Conservation (phyloP, 768 basidiomycete species). For the Leucosporidium creatinivorum region DNA sequence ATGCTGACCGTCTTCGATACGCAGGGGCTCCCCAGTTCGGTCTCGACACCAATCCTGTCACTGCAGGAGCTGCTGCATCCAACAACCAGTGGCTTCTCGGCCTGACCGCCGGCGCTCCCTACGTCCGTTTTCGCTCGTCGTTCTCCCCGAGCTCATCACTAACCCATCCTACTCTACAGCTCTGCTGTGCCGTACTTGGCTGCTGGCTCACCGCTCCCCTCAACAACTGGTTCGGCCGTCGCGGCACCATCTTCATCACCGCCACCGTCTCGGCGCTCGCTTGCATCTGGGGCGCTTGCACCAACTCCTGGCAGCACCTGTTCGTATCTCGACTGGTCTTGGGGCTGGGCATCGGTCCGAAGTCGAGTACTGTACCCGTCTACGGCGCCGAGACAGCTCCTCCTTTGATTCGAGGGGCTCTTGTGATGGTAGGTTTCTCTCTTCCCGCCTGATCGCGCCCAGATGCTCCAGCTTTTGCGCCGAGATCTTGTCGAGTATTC, state of each 20-base stretch:
- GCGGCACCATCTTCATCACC: slow-evolving; percentile 53
- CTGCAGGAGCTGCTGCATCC: neutral
- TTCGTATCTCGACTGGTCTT: slow-evolving; percentile 38
- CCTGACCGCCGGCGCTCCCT: slow-evolving; percentile 25
- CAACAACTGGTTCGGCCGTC: slow-evolving; percentile 54
- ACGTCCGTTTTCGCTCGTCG: neutral
- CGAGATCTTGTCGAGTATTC: too few relatives aligned
- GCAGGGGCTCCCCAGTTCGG: too few relatives aligned
- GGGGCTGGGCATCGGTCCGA: slow-evolving; percentile 62
- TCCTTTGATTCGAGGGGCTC: slow-evolving; percentile 71
- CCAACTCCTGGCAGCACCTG: slow-evolving; percentile 54
- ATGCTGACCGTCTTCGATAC: too few relatives aligned
- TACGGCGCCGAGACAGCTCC: slow-evolving; percentile 46
- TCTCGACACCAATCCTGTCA: neutral
- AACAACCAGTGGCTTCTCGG: slow-evolving; percentile 26
- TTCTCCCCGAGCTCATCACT: too few relatives aligned
- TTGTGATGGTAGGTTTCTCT: slow-evolving; percentile 57
- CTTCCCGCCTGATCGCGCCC: too few relatives aligned
- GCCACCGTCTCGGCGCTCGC: slow-evolving; percentile 47
- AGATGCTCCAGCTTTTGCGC: too few relatives aligned
- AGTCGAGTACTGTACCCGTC: slow-evolving; percentile 41
- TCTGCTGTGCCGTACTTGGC: slow-evolving; percentile 24
- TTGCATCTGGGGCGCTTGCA: slow-evolving; percentile 54
- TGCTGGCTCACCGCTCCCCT: slow-evolving; percentile 65
- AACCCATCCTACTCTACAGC: neutral